These are phyloP conservation scores for Ogataea sp. DNA, from an alignment of 805 yeast genomes.

Conservation along the genomic window DNA sequence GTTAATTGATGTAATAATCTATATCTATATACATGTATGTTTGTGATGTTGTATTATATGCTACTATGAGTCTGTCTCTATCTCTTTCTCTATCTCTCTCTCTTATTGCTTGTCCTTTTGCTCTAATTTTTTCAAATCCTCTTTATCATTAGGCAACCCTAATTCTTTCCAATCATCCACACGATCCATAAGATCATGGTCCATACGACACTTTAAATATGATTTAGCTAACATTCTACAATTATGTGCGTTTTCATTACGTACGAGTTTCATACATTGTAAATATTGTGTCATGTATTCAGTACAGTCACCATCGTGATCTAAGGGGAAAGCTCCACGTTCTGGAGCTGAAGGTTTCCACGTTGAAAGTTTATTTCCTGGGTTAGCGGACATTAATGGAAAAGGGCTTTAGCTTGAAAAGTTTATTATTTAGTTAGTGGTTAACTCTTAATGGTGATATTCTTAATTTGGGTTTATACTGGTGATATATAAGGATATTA, in stretches of 20 bases:
- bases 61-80: too few relatives aligned
- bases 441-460: too few relatives aligned
- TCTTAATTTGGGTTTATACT: too few relatives aligned
- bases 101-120: too few relatives aligned
- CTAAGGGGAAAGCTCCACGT: conserved; percentile 92
- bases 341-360: conserved; percentile 91
- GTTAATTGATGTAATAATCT: background rate
- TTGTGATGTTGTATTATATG: background rate
- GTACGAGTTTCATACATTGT: conserved; percentile 67
- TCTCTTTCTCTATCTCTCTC: too few relatives aligned
- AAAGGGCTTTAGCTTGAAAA: too few relatives aligned
- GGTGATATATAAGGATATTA: too few relatives aligned
- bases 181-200: conserved; percentile 38
- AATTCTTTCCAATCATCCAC: conserved; percentile 25
- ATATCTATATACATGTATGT: background rate
- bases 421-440: too few relatives aligned
- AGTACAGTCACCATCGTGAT: conserved; percentile 79
- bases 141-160: conserved; percentile 25
- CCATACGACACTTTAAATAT: conserved; percentile 86
- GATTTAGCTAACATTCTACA: conserved; percentile 78
- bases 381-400: conserved; percentile 32
- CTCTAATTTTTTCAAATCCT: background rate
- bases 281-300: conserved; percentile 68
- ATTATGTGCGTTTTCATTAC: conserved; percentile 83
- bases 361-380: conserved; percentile 37